phyloP scores from a whole-genome alignment of 176 grass and related monocot species.

The Lolium multiflorum region DNA sequence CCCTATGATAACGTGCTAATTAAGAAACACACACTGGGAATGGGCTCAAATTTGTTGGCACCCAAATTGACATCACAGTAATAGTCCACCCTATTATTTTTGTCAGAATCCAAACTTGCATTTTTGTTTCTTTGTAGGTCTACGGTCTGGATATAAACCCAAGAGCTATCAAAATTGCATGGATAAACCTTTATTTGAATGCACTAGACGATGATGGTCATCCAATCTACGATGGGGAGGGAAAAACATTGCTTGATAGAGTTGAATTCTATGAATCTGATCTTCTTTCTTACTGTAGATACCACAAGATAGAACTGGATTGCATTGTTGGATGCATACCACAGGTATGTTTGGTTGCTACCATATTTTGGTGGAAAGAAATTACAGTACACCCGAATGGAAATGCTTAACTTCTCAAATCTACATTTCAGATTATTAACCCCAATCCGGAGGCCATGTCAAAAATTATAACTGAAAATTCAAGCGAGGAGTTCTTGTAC shows the following conservation, averaged over 20 bases:
- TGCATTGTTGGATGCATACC: conserved; percentile 95
- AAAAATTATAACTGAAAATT: conserved; percentile 87
- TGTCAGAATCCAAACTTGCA: not conserved
- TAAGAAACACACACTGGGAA: no score
- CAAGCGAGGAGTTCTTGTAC: conserved; percentile 91
- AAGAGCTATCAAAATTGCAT: conserved; percentile 88
- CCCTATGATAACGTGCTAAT: no score
- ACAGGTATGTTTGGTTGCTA: conserved; percentile 58
- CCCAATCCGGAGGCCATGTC: conserved; percentile 97
- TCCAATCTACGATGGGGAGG: conserved; percentile 72
- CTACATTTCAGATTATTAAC: conserved; percentile 81
- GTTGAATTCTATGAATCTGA: conserved; percentile 98
- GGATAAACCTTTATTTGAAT: conserved; percentile 98
- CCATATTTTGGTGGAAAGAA: conserved; percentile 16
- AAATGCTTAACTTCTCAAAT: not conserved
- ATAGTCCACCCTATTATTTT: not conserved
- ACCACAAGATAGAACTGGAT: conserved; percentile 90
- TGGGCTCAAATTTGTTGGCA: no score
- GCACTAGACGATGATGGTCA: conserved; percentile 83
- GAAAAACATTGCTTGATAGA: conserved; percentile 89
- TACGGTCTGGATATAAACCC: conserved; percentile 93
- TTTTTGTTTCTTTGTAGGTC: conserved; percentile 59
- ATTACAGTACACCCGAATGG: not conserved
- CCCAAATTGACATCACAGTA: no score
- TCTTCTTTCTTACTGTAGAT: conserved; percentile 86